Percentiles rank a stretch among this genome's conserved stretches.
phyloP scores from a whole-genome alignment of 2,329 filamentous ascomycete species.

The Trichoderma sp. region DNA sequence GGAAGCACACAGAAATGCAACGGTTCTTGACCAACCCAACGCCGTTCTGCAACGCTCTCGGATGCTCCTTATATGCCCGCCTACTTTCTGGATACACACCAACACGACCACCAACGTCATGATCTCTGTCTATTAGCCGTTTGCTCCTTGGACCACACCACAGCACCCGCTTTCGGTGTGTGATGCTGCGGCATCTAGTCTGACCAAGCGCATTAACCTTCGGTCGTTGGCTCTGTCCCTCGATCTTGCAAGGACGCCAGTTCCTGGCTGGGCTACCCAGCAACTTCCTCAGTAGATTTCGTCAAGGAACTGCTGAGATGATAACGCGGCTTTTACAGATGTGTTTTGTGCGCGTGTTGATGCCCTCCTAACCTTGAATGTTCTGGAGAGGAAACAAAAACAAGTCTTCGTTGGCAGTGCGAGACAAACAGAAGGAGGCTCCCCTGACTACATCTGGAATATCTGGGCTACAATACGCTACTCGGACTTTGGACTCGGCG shows the following conservation, averaged over 20 bases:
- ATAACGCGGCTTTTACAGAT: slow-evolving; percentile 87
- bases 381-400: slow-evolving; percentile 86
- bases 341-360: slow-evolving; percentile 82
- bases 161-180: slow-evolving; percentile 43
- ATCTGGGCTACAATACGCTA: slow-evolving; percentile 19
- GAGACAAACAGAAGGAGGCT: slow-evolving; percentile 70
- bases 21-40: slow-evolving; percentile 31
- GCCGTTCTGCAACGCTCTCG: slow-evolving; percentile 43
- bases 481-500: slow-evolving; percentile 21
- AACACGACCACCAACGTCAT: background rate
- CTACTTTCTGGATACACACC: background rate
- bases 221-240: slow-evolving; percentile 42
- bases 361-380: slow-evolving; percentile 56
- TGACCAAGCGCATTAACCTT: slow-evolving; percentile 58
- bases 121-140: slow-evolving; percentile 25
- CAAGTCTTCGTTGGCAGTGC: slow-evolving; percentile 85
- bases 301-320: slow-evolving; percentile 50
- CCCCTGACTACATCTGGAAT: slow-evolving; percentile 22
- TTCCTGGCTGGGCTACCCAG: slow-evolving; percentile 33
- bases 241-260: slow-evolving; percentile 49
- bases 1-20: slow-evolving; percentile 48
- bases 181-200: slow-evolving; percentile 45
- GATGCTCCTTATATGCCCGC: slow-evolving; percentile 35
- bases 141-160: slow-evolving; percentile 42
- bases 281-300: slow-evolving; percentile 44